Base-by-base conservation (phyloP, 2,329 filamentous ascomycete species). In the Zopfia rhizophila region DNA sequence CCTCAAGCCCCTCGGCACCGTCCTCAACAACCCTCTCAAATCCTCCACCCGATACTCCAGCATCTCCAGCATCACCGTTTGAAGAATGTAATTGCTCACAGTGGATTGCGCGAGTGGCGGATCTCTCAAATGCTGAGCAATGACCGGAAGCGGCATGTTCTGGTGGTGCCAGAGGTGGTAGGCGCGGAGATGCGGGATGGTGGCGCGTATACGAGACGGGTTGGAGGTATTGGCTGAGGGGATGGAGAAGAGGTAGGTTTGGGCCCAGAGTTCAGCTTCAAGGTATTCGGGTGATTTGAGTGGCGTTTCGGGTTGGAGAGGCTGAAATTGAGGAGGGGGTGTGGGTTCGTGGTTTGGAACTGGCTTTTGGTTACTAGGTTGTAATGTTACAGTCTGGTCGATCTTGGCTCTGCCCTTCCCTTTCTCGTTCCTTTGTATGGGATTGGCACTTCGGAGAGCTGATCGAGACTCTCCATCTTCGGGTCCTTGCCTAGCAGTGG, bases 161-260 rank as follows among this genome's bases (percentile, higher is more conserved):
- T 70, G 66, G 23, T 63, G 45, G 23, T 65, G 48, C 68, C 68
- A 72, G 24, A 72, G 42, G 28, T 68, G 56, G 44, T 70, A 72
- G 7, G 65, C 63, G 10, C 66, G 66, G 11, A 72, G 59, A 38
- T 61, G 63, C 2, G 62, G 46, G 3, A 64, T 22, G 5, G 66
- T 69, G 21, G 66, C 66, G 16, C 62, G 65, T 25, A 68, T 63
- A 13, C 59, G 56, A 7, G 63, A 51, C 10, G 53, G 58, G 7
- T 21, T 43, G 3, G 58, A 53, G 12, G 35, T 29, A 12, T 23
- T 19, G 10, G 47, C 25, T 5, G 48, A 32, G n/a, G 67, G 67
- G 27, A 70, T 63, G 17, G 47, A 49, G 17, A 31, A n/a, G 19
- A 69, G 58, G 46, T 68, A 65, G 10, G 48, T 27, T 10, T 56